Evolutionary conservation across 208 protist species (phyloP), one percentile per base, ranked within the genome.

Genomic region (Leishmania guyanensis): DNA sequence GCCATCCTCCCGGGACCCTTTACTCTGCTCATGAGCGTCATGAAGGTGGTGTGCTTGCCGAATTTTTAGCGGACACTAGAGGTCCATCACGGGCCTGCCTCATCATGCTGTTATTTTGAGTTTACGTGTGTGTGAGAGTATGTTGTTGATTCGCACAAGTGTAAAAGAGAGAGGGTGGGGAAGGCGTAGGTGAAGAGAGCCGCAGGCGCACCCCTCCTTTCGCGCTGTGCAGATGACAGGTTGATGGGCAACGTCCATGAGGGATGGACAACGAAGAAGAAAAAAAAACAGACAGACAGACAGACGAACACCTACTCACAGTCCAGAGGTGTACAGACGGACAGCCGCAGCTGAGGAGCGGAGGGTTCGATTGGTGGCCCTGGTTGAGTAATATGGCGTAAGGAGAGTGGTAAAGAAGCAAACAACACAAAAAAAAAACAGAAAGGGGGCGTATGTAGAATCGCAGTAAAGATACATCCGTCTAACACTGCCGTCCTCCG

Each of bases 341-440:
- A 72, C 8, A 79, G 53, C 22, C 53, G 22, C 22, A 8, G 14
- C 6, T 17, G 56, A 16, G n/a, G 56, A 0, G 14, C 8, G 22
- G 3, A 17, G 14, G n/a, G 56, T 29, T 1, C 22, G 2, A 8
- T 22, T 66, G 5, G 60, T 20, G 29, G 12, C 60, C 12, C 10
- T n/a, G 8, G n/a, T 20, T 29, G 60, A 2, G n/a, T 66, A 3
- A 66, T 36, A 9, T 6, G 20, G 60, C 5, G n/a, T 12, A 36
- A 79, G 48, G 72, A 79, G 2, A 70, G 29, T 3, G 72, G n/a
- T 58, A 46, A 68, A 73, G 26, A 77, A 80, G 77, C 2, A 43
- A 36, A 51, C 26, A 1, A n/a, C 0, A 2, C 36, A 51, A 17
- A 17, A 22, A 48, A 16, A 76, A 16, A 46, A 46, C 5, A 39